These are phyloP conservation scores for Hypoxylon sp. DNA, from an alignment of 2,329 filamentous ascomycete species.

Conservation along the genomic window DNA sequence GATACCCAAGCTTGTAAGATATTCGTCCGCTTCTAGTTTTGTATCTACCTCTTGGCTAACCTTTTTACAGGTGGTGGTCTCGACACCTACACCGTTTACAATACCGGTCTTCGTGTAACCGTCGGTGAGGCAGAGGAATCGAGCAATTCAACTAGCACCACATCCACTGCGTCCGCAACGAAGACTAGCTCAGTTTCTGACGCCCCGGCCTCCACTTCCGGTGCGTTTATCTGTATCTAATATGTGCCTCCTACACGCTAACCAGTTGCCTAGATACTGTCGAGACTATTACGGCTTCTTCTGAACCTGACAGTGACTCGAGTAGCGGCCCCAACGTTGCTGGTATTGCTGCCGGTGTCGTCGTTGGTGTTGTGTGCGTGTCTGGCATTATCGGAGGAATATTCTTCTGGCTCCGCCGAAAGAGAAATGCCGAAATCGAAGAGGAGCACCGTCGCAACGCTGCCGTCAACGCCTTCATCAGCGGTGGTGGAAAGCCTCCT, in stretches of 20 bases:
- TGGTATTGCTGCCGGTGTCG: constrained; percentile 87
- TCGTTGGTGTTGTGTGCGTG: constrained; percentile 81
- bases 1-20: constrained; percentile 72
- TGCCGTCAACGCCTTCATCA: constrained; percentile 81
- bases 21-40: constrained; percentile 22
- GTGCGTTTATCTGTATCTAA: constrained; percentile 15
- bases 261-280: constrained; percentile 22
- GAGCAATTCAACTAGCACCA: constrained; percentile 50
- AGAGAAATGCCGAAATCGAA: constrained; percentile 80
- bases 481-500: constrained; percentile 70
- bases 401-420: constrained; percentile 80
- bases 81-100: constrained; percentile 61
- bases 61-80: constrained; percentile 55
- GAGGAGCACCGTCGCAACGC: constrained; percentile 86
- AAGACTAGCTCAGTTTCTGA: constrained; percentile 19
- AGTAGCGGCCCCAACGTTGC: constrained; percentile 75
- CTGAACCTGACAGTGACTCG: constrained; percentile 46
- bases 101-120: constrained; percentile 60
- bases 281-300: constrained; percentile 39
- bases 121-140: constrained; percentile 52
- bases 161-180: constrained; percentile 44
- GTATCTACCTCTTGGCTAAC: constrained; percentile 33
- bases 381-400: constrained; percentile 73
- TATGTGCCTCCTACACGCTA: neutral
- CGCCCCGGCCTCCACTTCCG: constrained; percentile 39